Conservation (phyloP, 2,329 filamentous ascomycete species). For the Sporothrix protearum region DNA sequence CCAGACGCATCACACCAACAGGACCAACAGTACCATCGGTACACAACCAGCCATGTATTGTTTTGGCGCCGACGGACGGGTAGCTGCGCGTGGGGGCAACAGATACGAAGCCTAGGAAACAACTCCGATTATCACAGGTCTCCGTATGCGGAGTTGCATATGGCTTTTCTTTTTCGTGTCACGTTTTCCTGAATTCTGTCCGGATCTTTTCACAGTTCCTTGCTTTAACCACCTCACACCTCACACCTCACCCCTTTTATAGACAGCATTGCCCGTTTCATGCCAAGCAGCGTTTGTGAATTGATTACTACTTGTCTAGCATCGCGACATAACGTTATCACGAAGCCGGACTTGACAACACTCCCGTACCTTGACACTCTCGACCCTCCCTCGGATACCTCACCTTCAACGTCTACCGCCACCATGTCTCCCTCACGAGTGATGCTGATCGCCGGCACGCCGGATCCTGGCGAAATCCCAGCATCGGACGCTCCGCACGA, state of each 20-base stretch:
- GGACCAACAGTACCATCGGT: neutral
- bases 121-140: neutral
- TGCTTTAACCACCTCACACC: neutral
- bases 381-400: neutral
- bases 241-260: neutral
- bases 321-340: neutral
- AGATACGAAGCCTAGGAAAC: neutral
- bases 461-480: neutral
- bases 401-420: neutral
- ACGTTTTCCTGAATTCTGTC: neutral
- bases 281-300: too few relatives aligned
- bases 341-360: neutral
- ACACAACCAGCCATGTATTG: too few relatives aligned
- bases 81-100: neutral
- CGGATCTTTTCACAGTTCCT: neutral
- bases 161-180: neutral
- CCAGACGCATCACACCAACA: neutral
- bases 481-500: conserved; percentile 3
- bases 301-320: neutral
- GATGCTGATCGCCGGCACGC: conserved; percentile 4
- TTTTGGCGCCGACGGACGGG: neutral
- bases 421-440: neutral
- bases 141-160: neutral
- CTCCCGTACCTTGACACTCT: neutral
- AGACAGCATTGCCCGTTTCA: too few relatives aligned